Base-by-base conservation (phyloP, 108 stramenopile genomes). In the Cyclostephanos invisitatus region DNA sequence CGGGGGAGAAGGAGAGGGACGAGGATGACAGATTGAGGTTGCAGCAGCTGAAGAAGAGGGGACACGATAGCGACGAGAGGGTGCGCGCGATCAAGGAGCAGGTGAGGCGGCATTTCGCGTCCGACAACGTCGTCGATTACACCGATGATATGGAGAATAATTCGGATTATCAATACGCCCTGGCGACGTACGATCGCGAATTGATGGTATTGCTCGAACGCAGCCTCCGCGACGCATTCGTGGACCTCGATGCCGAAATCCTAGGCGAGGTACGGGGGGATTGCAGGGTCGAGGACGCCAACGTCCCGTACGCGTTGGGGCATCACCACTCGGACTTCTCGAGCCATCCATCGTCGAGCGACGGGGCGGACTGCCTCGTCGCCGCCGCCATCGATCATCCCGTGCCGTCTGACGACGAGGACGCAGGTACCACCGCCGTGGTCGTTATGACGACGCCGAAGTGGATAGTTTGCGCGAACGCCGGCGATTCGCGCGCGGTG, bases 401-500 rank as follows among this genome's bases (percentile, higher is more conserved):
- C n/a, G 51, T 62, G 28, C 68, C 63, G 20, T 18, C 66, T 22
- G 57, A 81, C 18, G 81, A 84, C 18, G 74, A 78, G 21, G 81
- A 85, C 44, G 75, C 87, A 5, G 98, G 98, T 7, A 95, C 96
- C 12, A 97, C 98, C 8, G 96, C 95, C 3, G 77, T 91, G 17
- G 76, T 87, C 36, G 93, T 90, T 5, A 40, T 98, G 58, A 46
- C 97, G 5, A 94, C 97, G 11, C 97, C 97, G 9, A 73, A 78
- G 20, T 87, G 84, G 56, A 74, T 98, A 28, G 74, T 98, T 40
- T 96, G 95, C 69, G 97, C 97, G 77, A 99, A 99, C 74, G 93
- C 96, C 14, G 98, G 98, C 37, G 98, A 99, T 77, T 95, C 94
- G 32, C 86, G 98, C 36, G 78, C 94, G 42, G 80, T 94, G 22